Evolutionary conservation across 2,329 filamentous ascomycete genomes (phyloP).

Genomic region (Nemania diffusa): DNA sequence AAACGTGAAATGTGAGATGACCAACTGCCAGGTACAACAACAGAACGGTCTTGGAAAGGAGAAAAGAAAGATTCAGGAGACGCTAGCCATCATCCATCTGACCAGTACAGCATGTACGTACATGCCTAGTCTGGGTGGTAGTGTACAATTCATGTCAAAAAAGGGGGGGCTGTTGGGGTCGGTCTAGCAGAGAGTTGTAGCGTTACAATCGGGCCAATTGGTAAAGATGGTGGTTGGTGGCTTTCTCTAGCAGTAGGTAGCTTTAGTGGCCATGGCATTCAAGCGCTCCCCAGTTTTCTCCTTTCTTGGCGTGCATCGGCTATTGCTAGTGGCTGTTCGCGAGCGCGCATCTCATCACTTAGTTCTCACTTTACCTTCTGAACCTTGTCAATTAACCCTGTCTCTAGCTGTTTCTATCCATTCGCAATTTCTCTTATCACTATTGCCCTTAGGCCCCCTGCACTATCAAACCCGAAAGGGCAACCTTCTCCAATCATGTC

Average conservation of each 20-base stretch:
- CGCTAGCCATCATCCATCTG: slow-evolving; percentile 14
- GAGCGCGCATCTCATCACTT: slow-evolving; percentile 13
- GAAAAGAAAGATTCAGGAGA: slow-evolving; percentile 35
- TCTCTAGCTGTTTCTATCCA: slow-evolving; percentile 38
- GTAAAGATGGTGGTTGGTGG: slow-evolving; percentile 34
- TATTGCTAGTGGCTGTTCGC: slow-evolving; percentile 39
- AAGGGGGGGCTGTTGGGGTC: slow-evolving; percentile 1
- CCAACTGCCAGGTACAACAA: slow-evolving; percentile 2
- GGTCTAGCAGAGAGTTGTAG: slow-evolving; percentile 29
- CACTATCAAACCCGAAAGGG: neutral
- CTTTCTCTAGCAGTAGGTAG: slow-evolving; percentile 14
- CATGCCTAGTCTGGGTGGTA: neutral
- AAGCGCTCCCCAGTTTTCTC: slow-evolving; percentile 27
- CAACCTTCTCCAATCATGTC: slow-evolving; percentile 16
- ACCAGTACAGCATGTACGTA: slow-evolving; percentile 21
- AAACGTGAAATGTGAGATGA: neutral
- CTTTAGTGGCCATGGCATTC: neutral
- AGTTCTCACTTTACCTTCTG: neutral
- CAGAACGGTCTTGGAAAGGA: slow-evolving; percentile 23
- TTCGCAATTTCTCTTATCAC: slow-evolving; percentile 45
- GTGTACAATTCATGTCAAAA: neutral
- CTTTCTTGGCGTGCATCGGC: slow-evolving; percentile 32
- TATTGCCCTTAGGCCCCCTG: neutral
- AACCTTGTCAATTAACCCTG: slow-evolving; percentile 22
- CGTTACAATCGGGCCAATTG: slow-evolving; percentile 43